These are phyloP conservation scores for Cryptosporidium baileyi DNA, from an alignment of 169 alveolate genomes.

Conservation along the genomic window DNA sequence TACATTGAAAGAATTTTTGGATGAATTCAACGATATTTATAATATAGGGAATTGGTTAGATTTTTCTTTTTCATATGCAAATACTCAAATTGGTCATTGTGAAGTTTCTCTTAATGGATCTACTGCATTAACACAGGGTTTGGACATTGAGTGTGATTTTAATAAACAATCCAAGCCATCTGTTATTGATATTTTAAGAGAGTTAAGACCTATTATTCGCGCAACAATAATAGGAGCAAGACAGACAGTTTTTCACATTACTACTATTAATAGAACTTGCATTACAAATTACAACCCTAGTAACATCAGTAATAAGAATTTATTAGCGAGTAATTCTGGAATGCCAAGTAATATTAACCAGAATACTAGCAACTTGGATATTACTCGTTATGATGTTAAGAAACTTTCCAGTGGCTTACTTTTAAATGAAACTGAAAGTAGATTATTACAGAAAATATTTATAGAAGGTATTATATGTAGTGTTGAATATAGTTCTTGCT, in stretches of 20 bases:
- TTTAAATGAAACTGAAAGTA: conserved; percentile 60
- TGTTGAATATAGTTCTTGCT: conserved; percentile 31
- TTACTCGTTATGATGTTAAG: conserved; percentile 50
- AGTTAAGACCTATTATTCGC: conserved; percentile 56
- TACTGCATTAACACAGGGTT: conserved; percentile 4
- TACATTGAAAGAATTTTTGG: background rate
- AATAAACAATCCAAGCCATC: conserved; percentile 22
- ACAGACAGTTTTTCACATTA: conserved; percentile 52
- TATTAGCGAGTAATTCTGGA: background rate
- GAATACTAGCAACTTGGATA: conserved; percentile 6
- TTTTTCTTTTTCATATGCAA: conserved; percentile 42
- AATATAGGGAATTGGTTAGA: conserved; percentile 52
- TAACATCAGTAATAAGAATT: background rate
- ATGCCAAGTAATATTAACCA: background rate
- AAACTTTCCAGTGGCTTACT: conserved; percentile 13
- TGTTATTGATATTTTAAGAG: conserved; percentile 47
- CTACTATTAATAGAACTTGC: conserved; percentile 20
- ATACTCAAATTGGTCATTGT: conserved; percentile 66
- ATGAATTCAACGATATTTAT: conserved; percentile 16
- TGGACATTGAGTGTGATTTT: background rate
- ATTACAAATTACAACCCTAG: background rate
- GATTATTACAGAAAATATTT: conserved; percentile 23
- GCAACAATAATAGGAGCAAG: conserved; percentile 64
- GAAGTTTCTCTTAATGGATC: conserved; percentile 33
- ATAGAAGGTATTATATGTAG: conserved; percentile 66